These are phyloP conservation scores for Beauveria scarabaeidicola DNA, from an alignment of 2,329 filamentous ascomycete species.

Conservation along the genomic window DNA sequence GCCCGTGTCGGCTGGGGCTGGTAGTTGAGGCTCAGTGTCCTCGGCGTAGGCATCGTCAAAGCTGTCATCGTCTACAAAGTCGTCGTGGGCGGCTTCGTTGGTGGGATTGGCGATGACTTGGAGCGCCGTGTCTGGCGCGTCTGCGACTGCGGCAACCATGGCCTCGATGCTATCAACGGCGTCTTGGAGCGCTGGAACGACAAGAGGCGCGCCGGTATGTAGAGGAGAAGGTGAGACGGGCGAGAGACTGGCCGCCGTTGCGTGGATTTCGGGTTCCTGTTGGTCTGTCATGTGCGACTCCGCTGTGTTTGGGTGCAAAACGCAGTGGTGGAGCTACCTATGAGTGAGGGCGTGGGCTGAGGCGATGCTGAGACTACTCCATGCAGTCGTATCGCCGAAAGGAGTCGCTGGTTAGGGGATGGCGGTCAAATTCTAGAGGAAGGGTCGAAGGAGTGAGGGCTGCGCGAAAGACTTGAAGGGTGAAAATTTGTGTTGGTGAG, in stretches of 20 bases:
- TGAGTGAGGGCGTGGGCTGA: background rate
- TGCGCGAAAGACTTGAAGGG: background rate
- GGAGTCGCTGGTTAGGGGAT: background rate
- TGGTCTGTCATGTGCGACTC: slow-evolving; percentile 15
- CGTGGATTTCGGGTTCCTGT: slow-evolving; percentile 38
- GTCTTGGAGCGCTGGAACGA: slow-evolving; percentile 43
- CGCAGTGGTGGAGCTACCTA: slow-evolving; percentile 10
- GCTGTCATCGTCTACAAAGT: slow-evolving; percentile 38
- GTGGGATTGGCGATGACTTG: slow-evolving; percentile 23
- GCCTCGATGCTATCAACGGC: slow-evolving; percentile 42
- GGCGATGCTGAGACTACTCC: background rate
- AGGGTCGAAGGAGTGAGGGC: background rate
- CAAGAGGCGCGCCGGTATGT: slow-evolving; percentile 36
- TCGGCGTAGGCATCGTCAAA: slow-evolving; percentile 40
- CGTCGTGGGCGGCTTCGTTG: slow-evolving; percentile 25
- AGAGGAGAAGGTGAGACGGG: slow-evolving; percentile 43
- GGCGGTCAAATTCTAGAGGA: background rate
- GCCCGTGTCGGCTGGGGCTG: slow-evolving; percentile 19
- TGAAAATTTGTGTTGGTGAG: background rate
- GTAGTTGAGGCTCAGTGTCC: slow-evolving; percentile 21
- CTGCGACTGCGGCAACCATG: slow-evolving; percentile 32
- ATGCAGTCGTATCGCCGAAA: background rate
- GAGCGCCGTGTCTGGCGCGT: slow-evolving; percentile 23
- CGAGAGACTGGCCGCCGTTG: slow-evolving; percentile 40
- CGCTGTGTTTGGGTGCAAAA: background rate